Evolutionary conservation across 257 asterid genomes (phyloP).

Genomic region (Rubia yunnanensis): DNA sequence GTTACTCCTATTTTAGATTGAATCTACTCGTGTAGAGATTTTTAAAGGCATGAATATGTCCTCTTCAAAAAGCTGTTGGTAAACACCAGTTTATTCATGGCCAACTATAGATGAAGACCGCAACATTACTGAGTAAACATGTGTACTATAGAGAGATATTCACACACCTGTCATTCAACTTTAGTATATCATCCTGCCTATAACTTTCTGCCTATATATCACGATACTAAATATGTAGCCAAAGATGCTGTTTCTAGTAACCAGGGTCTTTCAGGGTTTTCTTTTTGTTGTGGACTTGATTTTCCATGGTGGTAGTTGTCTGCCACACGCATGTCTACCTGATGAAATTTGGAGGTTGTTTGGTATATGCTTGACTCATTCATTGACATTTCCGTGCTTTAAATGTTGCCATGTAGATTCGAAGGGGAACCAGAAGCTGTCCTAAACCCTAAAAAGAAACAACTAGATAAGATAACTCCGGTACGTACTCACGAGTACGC

Average conservation of each 20-base stretch:
- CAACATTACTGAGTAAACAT: no score
- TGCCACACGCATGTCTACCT: no score
- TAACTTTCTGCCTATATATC: neutral
- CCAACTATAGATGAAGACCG: no score
- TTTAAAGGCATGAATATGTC: neutral
- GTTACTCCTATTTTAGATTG: neutral
- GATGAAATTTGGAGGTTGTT: neutral
- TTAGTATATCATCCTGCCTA: neutral
- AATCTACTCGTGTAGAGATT: neutral
- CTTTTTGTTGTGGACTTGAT: neutral
- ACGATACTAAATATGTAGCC: neutral
- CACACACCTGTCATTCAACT: neutral
- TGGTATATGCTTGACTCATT: neutral
- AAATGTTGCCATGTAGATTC: conserved; percentile 30
- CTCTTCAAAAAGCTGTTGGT: neutral
- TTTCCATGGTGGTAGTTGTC: neutral
- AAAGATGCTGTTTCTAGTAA: neutral
- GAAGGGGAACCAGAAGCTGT: conserved; percentile 91
- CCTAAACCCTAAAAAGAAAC: conserved; percentile 95
- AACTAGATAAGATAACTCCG: conserved; percentile 82
- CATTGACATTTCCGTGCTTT: neutral
- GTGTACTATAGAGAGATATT: neutral
- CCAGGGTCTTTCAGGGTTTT: neutral
- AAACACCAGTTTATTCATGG: neutral
- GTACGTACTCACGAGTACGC: conserved; percentile 25